Percentiles rank a stretch among this genome's conserved stretches.
phyloP scores from a whole-genome alignment of 768 basidiomycete genomes.

The Pluteus cervinus region DNA sequence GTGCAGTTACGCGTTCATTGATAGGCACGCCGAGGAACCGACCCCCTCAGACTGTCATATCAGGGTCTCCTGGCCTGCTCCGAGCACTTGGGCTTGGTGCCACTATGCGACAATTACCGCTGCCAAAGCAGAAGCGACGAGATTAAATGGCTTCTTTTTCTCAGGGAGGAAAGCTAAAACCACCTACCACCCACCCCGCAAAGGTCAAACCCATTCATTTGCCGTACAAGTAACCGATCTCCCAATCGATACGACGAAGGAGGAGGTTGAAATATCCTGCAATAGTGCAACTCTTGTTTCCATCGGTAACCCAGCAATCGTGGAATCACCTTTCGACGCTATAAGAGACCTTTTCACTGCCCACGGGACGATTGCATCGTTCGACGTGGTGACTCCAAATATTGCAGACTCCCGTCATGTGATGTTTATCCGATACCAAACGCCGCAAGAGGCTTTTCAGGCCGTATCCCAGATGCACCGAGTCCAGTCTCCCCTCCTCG shows the following conservation, averaged over 20 bases:
- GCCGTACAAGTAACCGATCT: slow-evolving; percentile 40
- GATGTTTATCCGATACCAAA: slow-evolving; percentile 37
- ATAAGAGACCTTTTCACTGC: slow-evolving; percentile 28
- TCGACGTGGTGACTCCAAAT: slow-evolving; percentile 32
- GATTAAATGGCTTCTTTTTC: slow-evolving; percentile 31
- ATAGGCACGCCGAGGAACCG: too few species aligned
- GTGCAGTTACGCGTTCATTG: too few species aligned
- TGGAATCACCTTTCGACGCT: slow-evolving; percentile 17
- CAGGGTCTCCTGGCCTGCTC: slow-evolving; percentile 40
- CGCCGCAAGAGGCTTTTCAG: neutral
- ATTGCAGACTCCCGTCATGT: slow-evolving; percentile 23
- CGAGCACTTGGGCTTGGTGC: slow-evolving; percentile 37
- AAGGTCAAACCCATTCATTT: slow-evolving; percentile 29
- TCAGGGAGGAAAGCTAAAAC: slow-evolving; percentile 35
- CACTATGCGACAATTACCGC: slow-evolving; percentile 34
- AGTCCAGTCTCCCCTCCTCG: slow-evolving; percentile 29
- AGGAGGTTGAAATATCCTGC: slow-evolving; percentile 28
- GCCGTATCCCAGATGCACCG: slow-evolving; percentile 14
- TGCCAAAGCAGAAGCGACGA: slow-evolving; percentile 37
- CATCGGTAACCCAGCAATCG: slow-evolving; percentile 30
- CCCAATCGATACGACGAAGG: slow-evolving; percentile 24
- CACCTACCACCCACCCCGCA: slow-evolving; percentile 26
- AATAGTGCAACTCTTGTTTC: slow-evolving; percentile 18
- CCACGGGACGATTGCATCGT: slow-evolving; percentile 31
- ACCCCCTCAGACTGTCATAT: slow-evolving; percentile 22